These are phyloP conservation scores for Didymella keratinophila DNA, from an alignment of 2,329 filamentous ascomycete species.

Conservation along the genomic window DNA sequence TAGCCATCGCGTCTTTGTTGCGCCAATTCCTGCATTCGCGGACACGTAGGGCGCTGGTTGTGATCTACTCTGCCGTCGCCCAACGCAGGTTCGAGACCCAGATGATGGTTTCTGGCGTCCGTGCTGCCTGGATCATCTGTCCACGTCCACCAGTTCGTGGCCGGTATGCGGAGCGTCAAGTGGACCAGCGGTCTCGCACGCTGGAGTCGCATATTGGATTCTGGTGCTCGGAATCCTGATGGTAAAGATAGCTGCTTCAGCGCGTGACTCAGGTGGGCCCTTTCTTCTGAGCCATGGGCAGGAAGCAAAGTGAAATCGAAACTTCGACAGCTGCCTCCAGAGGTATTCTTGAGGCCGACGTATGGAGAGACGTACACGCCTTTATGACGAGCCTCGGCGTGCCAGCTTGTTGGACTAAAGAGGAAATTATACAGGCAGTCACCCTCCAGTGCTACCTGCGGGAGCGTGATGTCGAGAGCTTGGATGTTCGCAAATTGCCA, in stretches of 20 bases:
- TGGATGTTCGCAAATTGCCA: conserved; percentile 32
- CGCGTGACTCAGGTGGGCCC: background rate
- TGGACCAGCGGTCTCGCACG: conserved; percentile 24
- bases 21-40: conserved; percentile 31
- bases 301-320: conserved; percentile 18
- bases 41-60: conserved; percentile 8
- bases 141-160: conserved; percentile 32
- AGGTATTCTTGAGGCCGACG: background rate
- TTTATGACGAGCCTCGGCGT: conserved; percentile 11
- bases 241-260: background rate
- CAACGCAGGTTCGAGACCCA: conserved; percentile 35
- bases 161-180: conserved; percentile 28
- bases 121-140: conserved; percentile 4
- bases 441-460: conserved; percentile 22
- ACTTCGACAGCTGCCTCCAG: background rate
- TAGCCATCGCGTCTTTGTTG: conserved; percentile 26
- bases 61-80: conserved; percentile 7
- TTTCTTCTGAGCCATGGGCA: background rate
- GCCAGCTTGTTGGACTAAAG: conserved; percentile 9
- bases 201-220: conserved; percentile 17
- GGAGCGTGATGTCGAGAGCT: conserved; percentile 27
- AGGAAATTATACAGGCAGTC: conserved; percentile 8
- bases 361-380: conserved; percentile 24
- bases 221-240: background rate
- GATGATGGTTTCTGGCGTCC: conserved; percentile 6